These are phyloP conservation scores for Flammula alnicola DNA, from an alignment of 1,284 basidiomycete species.

Conservation along the genomic window DNA sequence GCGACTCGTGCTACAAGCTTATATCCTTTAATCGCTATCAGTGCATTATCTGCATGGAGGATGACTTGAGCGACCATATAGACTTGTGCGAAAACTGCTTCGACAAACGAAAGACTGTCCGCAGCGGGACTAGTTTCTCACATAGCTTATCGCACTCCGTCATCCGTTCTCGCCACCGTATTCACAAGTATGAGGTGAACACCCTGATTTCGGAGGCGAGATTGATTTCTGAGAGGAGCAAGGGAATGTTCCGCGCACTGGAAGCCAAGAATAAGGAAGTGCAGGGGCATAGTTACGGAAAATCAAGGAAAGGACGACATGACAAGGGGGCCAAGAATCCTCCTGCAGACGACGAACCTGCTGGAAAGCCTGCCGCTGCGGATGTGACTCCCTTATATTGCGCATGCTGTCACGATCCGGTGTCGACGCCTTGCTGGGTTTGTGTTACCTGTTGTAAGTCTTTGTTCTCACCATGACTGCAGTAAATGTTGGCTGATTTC, in stretches of 20 bases:
- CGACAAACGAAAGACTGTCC: constrained; percentile 4
- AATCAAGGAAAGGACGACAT: constrained; percentile 1
- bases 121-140: neutral
- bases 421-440: constrained; percentile 17
- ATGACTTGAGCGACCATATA: constrained; percentile 15
- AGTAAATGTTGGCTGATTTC: neutral
- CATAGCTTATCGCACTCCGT: constrained; percentile 17
- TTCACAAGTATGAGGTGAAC: constrained; percentile 13
- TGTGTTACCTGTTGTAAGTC: constrained; percentile 17
- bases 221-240: constrained; percentile 15
- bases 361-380: neutral
- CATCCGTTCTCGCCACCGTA: constrained; percentile 9
- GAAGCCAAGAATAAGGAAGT: constrained; percentile 4
- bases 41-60: constrained; percentile 18
- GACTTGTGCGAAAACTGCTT: constrained; percentile 17
- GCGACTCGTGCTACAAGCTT: constrained; percentile 9
- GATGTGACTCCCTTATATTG: constrained; percentile 1
- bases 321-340: neutral
- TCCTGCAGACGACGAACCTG: neutral
- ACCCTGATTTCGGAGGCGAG: constrained; percentile 12
- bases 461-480: neutral
- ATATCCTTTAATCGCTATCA: constrained; percentile 15
- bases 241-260: constrained; percentile 7
- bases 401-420: constrained; percentile 8
- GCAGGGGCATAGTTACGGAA: neutral